Conservation (phyloP, 2,329 filamentous ascomycete genomes). For the Cordyceps pruinosa region DNA sequence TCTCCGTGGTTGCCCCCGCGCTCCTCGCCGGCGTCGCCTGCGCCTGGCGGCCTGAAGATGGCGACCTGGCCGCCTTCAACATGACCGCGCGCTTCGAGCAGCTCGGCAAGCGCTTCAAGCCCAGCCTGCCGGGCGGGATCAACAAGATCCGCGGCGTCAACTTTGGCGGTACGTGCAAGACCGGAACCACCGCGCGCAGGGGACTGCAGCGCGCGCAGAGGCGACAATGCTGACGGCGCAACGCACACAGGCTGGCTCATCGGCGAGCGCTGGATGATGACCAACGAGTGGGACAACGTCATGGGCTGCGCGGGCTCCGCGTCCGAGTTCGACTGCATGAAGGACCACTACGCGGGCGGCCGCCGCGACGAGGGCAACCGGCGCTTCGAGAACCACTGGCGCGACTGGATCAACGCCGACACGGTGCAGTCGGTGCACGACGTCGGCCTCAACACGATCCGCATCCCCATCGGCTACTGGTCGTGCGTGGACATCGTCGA, state of each 20-base stretch:
- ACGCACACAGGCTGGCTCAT: slow-evolving; percentile 27
- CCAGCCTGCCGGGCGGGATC: slow-evolving; percentile 17
- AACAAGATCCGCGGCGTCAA: slow-evolving; percentile 47
- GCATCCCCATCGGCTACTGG: slow-evolving; percentile 50
- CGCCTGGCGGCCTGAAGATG: slow-evolving; percentile 26
- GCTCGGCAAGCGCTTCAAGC: slow-evolving; percentile 26
- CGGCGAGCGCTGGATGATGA: slow-evolving; percentile 46
- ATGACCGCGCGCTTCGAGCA: slow-evolving; percentile 24
- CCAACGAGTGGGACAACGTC: slow-evolving; percentile 32
- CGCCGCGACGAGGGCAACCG: slow-evolving; percentile 35
- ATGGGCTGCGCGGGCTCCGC: slow-evolving; percentile 39
- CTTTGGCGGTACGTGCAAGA: slow-evolving; percentile 33
- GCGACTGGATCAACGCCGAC: slow-evolving; percentile 18
- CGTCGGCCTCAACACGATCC: slow-evolving; percentile 45
- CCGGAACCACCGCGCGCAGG: accelerated
- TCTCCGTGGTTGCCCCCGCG: slow-evolving; percentile 18
- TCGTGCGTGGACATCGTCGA: slow-evolving; percentile 42
- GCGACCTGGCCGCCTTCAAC: slow-evolving; percentile 27
- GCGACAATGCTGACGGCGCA: background rate
- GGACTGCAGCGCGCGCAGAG: no score
- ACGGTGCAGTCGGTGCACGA: slow-evolving; percentile 35
- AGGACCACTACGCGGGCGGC: slow-evolving; percentile 18
- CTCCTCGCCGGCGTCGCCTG: slow-evolving; percentile 17
- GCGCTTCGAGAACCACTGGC: slow-evolving; percentile 42
- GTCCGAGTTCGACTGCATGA: slow-evolving; percentile 48